A percentile compares a stretch with the other conserved stretches of the same genome.
Conservation (phyloP, 208 protist genomes). For the Borovskyia barvae region DNA sequence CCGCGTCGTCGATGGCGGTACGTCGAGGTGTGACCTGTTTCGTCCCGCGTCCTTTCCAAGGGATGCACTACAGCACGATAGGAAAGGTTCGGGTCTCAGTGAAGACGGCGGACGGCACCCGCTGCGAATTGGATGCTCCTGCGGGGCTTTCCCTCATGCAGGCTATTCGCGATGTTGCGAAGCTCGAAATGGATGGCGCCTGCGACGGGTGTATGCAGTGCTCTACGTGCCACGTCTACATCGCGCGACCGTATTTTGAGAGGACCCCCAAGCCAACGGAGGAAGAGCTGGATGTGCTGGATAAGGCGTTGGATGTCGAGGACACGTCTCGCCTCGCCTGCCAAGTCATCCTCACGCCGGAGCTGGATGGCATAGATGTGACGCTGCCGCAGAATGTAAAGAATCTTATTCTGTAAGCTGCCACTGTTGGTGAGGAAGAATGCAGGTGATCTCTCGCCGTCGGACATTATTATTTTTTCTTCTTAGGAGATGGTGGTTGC, state of each 20-base stretch:
- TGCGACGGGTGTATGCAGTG: conserved; percentile 94
- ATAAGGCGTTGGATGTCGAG: conserved; percentile 60
- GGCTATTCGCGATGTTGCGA: conserved; percentile 85
- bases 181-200: conserved; percentile 93
- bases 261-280: conserved; percentile 71
- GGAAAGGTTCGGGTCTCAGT: conserved; percentile 50
- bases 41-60: no score
- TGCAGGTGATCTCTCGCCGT: no score
- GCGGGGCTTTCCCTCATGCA: conserved; percentile 84
- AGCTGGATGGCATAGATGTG: conserved; percentile 60
- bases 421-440: no score
- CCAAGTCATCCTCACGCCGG: conserved; percentile 61
- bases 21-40: no score
- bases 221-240: conserved; percentile 94
- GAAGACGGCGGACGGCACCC: conserved; percentile 31
- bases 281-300: conserved; percentile 83
- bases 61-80: conserved; percentile 26
- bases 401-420: conserved; percentile 44
- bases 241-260: conserved; percentile 78
- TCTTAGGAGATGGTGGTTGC: no score
- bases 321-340: conserved; percentile 75
- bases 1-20: no score
- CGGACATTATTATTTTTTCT: no score
- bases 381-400: conserved; percentile 48
- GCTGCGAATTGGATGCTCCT: conserved; percentile 36